Conservation (phyloP, 2,329 filamentous ascomycete species). For the Pseudogymnoascus sp. region DNA sequence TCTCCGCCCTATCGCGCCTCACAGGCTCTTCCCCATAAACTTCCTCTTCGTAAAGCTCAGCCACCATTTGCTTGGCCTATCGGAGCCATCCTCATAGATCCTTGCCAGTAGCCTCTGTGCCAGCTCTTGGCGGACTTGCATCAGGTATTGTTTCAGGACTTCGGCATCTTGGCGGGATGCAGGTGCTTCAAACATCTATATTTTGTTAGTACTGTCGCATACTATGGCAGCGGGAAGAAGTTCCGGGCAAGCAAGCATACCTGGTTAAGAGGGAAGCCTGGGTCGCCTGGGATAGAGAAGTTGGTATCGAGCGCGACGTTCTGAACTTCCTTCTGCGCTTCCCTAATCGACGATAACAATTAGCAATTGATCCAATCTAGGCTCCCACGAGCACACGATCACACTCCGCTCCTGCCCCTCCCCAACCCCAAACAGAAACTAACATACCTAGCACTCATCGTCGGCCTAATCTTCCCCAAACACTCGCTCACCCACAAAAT, state of each 20-base stretch:
- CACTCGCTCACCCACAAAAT: conserved; percentile 93
- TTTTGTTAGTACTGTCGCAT: not conserved
- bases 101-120: conserved; percentile 74
- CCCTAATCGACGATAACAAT: conserved; percentile 27
- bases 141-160: conserved; percentile 78
- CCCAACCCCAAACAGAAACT: not conserved
- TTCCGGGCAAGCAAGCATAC: conserved; percentile 36
- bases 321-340: conserved; percentile 68
- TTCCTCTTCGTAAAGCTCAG: conserved; percentile 98
- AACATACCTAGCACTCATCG: conserved; percentile 56
- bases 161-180: conserved; percentile 84
- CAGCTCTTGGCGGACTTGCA: conserved; percentile 89
- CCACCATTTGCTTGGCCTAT: conserved; percentile 85
- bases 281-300: conserved; percentile 91
- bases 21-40: conserved; percentile 96
- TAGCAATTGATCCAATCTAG: not conserved
- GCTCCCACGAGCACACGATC: not conserved
- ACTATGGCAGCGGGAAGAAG: too few species aligned
- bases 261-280: conserved; percentile 89
- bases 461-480: conserved; percentile 76
- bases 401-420: not conserved
- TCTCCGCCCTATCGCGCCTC: conserved; percentile 24
- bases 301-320: conserved; percentile 87
- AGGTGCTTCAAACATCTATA: conserved; percentile 82
- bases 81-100: conserved; percentile 75